Evolutionary conservation across 495 filamentous ascomycete genomes (phyloP).

Genomic region (Xylaria acuta): DNA sequence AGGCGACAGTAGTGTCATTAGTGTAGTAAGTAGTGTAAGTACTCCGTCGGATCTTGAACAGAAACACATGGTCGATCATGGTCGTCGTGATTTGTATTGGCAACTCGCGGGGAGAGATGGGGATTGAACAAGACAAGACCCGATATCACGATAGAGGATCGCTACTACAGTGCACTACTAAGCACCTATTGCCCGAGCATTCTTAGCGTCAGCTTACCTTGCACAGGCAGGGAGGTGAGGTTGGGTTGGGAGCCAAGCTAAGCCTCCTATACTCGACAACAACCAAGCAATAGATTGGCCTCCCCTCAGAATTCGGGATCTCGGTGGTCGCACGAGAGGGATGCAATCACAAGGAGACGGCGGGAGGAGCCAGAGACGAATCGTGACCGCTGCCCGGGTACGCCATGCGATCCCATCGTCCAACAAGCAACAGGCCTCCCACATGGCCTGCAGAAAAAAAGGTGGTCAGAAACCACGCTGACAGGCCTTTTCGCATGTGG

Average conservation of each 20-base stretch:
- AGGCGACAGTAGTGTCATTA: constrained; percentile 7
- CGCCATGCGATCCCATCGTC: not conserved
- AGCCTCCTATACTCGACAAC: not conserved
- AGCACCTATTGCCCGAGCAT: not conserved
- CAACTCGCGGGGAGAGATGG: not conserved
- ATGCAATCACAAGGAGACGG: constrained; percentile 12
- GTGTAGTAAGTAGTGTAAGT: not conserved
- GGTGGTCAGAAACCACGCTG: constrained; percentile 15
- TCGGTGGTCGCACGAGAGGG: constrained; percentile 6
- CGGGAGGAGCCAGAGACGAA: not conserved
- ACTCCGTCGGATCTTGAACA: not conserved
- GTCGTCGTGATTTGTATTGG: constrained; percentile 20
- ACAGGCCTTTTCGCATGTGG: constrained; percentile 22
- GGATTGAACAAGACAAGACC: not conserved
- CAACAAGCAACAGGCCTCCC: constrained; percentile 20
- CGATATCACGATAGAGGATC: constrained; percentile 6
- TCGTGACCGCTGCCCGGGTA: not conserved
- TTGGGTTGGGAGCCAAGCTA: not conserved
- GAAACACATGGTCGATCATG: constrained; percentile 18
- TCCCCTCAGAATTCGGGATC: not conserved
- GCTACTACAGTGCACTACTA: no score
- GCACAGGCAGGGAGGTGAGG: not conserved
- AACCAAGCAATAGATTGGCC: not conserved
- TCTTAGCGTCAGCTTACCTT: constrained; percentile 22
- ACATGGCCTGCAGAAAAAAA: constrained; percentile 15